Conservation (phyloP, 148 eudicot species). For the Gaultheria prostrata region DNA sequence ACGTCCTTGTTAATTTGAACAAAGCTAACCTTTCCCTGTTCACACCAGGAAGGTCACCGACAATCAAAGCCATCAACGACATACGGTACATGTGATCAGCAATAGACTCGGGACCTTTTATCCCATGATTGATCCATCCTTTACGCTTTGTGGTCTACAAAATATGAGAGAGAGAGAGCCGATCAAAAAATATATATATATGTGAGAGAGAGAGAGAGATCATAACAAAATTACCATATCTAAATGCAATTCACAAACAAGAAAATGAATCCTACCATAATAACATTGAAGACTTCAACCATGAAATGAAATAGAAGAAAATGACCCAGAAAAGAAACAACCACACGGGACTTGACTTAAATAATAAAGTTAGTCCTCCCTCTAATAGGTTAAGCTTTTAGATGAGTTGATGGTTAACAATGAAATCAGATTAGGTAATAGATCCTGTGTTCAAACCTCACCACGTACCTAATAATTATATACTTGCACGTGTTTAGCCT, state of each 20-base stretch:
- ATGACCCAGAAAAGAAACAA: not conserved
- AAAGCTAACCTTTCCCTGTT: slow-evolving; percentile 78
- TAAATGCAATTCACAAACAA: not conserved
- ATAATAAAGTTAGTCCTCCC: too few relatives aligned
- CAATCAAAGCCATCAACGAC: slow-evolving; percentile 92
- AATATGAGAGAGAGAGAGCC: slow-evolving; percentile 2
- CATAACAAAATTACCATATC: not conserved
- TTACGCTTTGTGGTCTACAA: slow-evolving; percentile 80
- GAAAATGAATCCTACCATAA: not conserved
- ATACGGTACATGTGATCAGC: slow-evolving; percentile 99
- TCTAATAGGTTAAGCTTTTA: too few relatives aligned
- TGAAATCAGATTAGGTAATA: too few relatives aligned
- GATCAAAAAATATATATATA: too few relatives aligned
- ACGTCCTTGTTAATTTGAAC: not conserved
- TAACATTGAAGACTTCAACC: not conserved
- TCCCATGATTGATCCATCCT: slow-evolving; percentile 91
- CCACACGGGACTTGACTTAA: not conserved
- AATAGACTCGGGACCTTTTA: slow-evolving; percentile 93
- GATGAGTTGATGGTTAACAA: too few relatives aligned
- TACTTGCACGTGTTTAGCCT: too few relatives aligned
- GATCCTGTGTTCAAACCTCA: too few relatives aligned
- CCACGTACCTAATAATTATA: too few relatives aligned
- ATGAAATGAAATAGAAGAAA: not conserved
- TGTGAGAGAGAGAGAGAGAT: not conserved
- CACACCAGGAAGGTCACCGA: slow-evolving; percentile 69